These are phyloP conservation scores for Phaffia tasmanica DNA, from an alignment of 768 basidiomycete genomes.

Conservation along the genomic window DNA sequence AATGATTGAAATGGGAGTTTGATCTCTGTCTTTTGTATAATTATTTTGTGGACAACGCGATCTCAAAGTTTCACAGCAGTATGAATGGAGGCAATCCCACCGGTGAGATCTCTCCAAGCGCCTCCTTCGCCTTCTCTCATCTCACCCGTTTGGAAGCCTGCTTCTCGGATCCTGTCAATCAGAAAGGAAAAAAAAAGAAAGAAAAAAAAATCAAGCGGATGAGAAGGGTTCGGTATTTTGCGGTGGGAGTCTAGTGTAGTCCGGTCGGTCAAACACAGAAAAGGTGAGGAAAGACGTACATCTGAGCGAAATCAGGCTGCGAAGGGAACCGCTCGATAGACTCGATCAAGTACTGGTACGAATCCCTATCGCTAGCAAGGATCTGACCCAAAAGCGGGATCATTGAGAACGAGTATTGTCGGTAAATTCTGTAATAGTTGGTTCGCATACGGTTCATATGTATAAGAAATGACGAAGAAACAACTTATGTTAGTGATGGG, in stretches of 20 bases:
- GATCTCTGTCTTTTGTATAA: too few relatives aligned
- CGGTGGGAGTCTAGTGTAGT: neutral
- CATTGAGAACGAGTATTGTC: slow-evolving; percentile 88
- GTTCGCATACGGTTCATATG: neutral
- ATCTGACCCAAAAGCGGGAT: slow-evolving; percentile 95
- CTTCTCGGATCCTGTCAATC: slow-evolving; percentile 34
- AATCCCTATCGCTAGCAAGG: slow-evolving; percentile 82
- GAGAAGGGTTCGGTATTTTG: neutral
- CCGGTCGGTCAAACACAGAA: neutral
- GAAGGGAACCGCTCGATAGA: slow-evolving; percentile 88
- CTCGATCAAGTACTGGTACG: slow-evolving; percentile 87
- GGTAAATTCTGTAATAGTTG: slow-evolving; percentile 56
- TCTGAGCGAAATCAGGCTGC: slow-evolving; percentile 72
- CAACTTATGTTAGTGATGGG: neutral
- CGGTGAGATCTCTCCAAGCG: slow-evolving; percentile 69
- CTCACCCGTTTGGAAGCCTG: slow-evolving; percentile 39
- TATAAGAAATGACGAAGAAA: neutral
- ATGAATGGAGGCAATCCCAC: slow-evolving; percentile 65
- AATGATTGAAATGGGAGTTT: too few relatives aligned
- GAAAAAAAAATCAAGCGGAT: neutral
- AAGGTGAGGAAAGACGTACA: slow-evolving; percentile 42
- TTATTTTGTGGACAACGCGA: too few relatives aligned
- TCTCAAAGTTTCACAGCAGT: slow-evolving; percentile 21
- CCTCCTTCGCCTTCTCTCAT: slow-evolving; percentile 39
- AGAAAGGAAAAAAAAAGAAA: neutral